Evolutionary conservation across 2,329 filamentous ascomycete species (phyloP), one percentile per base, ranked within the genome.

Genomic region (Alternaria triticina): DNA sequence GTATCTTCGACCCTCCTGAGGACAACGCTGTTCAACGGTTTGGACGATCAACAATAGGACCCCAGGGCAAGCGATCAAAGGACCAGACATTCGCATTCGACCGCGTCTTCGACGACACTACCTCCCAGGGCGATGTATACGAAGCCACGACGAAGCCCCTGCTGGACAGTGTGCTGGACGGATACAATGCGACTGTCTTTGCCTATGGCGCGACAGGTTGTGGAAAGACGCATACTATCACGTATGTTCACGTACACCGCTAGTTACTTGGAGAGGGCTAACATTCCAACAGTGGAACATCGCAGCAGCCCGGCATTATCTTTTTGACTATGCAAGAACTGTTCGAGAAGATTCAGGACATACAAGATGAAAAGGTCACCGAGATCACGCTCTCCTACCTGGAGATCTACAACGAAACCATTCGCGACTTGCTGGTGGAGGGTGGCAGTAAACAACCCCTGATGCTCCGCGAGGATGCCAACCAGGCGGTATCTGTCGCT

Each of bases 321-420:
- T 99, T 98, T 82, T 83, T 99, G 73, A 98, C 96, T 1, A 99
- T 99, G 94, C 95, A 98, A 81, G 96, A 99, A 81, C 85, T 99
- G 23, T 99, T 99, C 76, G 96, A 99, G 82, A 93, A 95, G 80
- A 97, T 99, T 70, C 84, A 86, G n/a, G 96, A 98, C 60, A 83
- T 92, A 57, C 90, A 90, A 66, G 89, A 91, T 61, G 94, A 97
- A 64, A 98, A 97, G 81, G 86, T 89, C 27, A 96, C 94, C 4
- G 96, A 98, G 74, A 85, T 99, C 57, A 93, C 94, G 0, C 87
- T 99, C 15, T 97, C 94, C 0, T 99, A 98, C 75, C 86, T 99
- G 40, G 96, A 99, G 78, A 99, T 99, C 68, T 99, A 99, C 86
- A 99, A 99, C 78, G 96, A 99, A 83, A 97, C 94, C 0, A 99